Conservation (phyloP, 2,329 filamentous ascomycete species). For the Clonostachys rosea region DNA sequence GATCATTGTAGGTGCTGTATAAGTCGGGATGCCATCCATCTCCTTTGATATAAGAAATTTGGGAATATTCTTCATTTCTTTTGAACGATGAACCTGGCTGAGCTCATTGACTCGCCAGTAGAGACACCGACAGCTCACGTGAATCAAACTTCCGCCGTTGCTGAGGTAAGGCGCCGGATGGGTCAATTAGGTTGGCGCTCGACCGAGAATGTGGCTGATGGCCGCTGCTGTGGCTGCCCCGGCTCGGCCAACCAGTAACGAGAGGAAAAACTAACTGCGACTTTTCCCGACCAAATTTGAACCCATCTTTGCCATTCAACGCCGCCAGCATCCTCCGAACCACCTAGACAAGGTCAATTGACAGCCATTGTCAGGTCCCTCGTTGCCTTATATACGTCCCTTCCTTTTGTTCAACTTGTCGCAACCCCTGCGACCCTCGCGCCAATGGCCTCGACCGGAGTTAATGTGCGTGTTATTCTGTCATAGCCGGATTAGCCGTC, state of each 20-base stretch:
- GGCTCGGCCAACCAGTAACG: slow-evolving; percentile 8
- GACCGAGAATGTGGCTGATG: slow-evolving; percentile 1
- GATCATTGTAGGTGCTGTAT: too few relatives aligned
- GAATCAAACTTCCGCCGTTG: too few relatives aligned
- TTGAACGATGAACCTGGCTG: too few relatives aligned
- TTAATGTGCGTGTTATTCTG: slow-evolving; percentile 52
- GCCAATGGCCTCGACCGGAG: slow-evolving; percentile 64
- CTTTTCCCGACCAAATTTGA: slow-evolving; percentile 39
- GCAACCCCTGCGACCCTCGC: slow-evolving; percentile 34
- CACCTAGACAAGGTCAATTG: slow-evolving; percentile 37
- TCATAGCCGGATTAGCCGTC: slow-evolving; percentile 8
- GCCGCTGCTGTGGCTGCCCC: slow-evolving; percentile 23
- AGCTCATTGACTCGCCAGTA: too few relatives aligned
- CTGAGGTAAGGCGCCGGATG: too few relatives aligned
- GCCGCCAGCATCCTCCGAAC: slow-evolving; percentile 24
- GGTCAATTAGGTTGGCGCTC: too few relatives aligned
- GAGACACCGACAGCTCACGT: too few relatives aligned
- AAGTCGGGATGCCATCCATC: too few relatives aligned
- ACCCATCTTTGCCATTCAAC: slow-evolving; percentile 31
- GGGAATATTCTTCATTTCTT: too few relatives aligned
- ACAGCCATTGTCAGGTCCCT: slow-evolving; percentile 29
- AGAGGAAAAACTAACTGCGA: slow-evolving; percentile 39
- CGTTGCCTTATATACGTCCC: background rate
- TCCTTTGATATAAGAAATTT: too few relatives aligned
- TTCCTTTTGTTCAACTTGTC: slow-evolving; percentile 21